Evolutionary conservation across 2,329 filamentous ascomycete species (phyloP).

Genomic region (Scedosporium apiospermum): DNA sequence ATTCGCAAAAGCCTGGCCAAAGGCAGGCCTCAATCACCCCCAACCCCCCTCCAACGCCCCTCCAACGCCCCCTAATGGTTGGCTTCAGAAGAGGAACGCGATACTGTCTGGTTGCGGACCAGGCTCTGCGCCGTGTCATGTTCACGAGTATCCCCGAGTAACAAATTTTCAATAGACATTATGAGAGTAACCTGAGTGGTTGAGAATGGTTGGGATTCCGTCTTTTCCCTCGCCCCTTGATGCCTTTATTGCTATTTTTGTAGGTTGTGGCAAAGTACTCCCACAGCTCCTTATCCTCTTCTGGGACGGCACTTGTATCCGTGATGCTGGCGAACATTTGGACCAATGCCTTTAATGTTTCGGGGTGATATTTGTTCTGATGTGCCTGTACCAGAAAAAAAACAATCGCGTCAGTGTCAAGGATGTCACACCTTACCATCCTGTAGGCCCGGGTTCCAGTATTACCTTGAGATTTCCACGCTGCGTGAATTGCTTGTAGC

Average conservation of each 20-base stretch:
- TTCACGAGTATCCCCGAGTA: too few relatives aligned
- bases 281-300: slow-evolving; percentile 65
- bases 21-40: too few relatives aligned
- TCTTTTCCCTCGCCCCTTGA: slow-evolving; percentile 80
- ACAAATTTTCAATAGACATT: too few relatives aligned
- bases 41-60: too few relatives aligned
- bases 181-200: too few relatives aligned
- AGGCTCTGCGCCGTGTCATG: too few relatives aligned
- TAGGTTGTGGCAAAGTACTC: slow-evolving; percentile 82
- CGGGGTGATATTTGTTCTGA: slow-evolving; percentile 84
- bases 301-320: slow-evolving; percentile 52
- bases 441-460: slow-evolving; percentile 6
- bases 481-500: slow-evolving; percentile 81
- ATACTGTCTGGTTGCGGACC: too few relatives aligned
- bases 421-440: neutral
- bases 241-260: slow-evolving; percentile 97
- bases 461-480: slow-evolving; percentile 81
- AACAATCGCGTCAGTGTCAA: neutral
- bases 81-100: too few relatives aligned
- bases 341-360: slow-evolving; percentile 62
- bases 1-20: too few relatives aligned
- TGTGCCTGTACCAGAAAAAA: slow-evolving; percentile 50
- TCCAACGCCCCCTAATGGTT: too few relatives aligned
- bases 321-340: slow-evolving; percentile 58
- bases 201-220: too few relatives aligned